Base-by-base conservation (phyloP, 2,329 filamentous ascomycete species). In the Neonectria coccinea region DNA sequence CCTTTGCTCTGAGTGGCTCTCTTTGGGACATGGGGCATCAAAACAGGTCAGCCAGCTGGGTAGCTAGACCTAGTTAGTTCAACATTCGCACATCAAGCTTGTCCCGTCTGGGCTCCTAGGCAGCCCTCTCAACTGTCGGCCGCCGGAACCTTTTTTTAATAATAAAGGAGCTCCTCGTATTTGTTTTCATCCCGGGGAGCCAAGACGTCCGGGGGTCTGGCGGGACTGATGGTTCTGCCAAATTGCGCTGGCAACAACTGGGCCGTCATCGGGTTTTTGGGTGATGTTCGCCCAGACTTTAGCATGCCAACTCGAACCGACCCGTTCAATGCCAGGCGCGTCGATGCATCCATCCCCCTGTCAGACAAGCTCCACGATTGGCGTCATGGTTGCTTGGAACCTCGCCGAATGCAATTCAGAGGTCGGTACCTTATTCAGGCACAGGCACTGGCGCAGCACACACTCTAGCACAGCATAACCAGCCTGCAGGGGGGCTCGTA, bases 161-260 rank as follows among this genome's bases (percentile, higher is more conserved):
- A n/a, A n/a, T n/a, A 55, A 59, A 57, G 61, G 54, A 42, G 12
- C 42, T 45, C 52, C 62, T 72, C 70, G 67, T 71, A 71, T 73
- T 71, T 56, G 60, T 47, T 59, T 60, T 52, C 44, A 67, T 68
- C 69, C 56, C 53, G 27, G 57, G 52, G 57, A 16, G 44, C 18
- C 50, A 18, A 53, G 52, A 31, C 50, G 44, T 10, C 52, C 36
- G 36, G 22, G 45, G 31, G 25, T 36, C 31, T 39, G 48, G 27
- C 47, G 56, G 55, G 56, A 67, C 51, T 47, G 60, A 56, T 56
- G 47, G 50, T n/a, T 53, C 29, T 50, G 31, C 33, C 48, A 53
- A 36, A 36, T 36, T 36, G 33, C 33, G 12, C 33, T 36, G 33
- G 33, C 33, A 36, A 33, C 12, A 36, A 36, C 12, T 36, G 33